Evolutionary conservation across 495 filamentous ascomycete genomes (phyloP).

Genomic region (Penicillium coprophilum): DNA sequence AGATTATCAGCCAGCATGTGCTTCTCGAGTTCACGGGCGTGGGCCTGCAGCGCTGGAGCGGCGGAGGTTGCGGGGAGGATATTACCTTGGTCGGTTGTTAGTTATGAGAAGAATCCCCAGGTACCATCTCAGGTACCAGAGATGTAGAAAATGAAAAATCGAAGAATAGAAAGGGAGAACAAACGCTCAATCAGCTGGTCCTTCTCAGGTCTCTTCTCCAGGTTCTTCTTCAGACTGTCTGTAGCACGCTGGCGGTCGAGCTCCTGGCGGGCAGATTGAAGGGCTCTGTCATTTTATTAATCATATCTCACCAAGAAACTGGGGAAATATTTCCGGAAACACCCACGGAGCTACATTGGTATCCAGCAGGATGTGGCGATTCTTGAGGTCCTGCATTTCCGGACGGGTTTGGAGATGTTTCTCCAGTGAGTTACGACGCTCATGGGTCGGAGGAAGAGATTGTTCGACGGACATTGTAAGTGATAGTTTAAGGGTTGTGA

Average conservation of each 20-base stretch:
- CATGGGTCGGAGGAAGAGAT: slow-evolving; percentile 47
- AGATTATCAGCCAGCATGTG: slow-evolving; percentile 82
- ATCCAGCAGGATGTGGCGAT: slow-evolving; percentile 70
- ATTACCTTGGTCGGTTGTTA: slow-evolving; percentile 54
- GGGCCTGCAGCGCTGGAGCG: slow-evolving; percentile 70
- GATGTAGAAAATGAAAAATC: background rate
- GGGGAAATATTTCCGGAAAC: background rate
- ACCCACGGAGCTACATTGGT: slow-evolving; percentile 66
- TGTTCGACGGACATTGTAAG: slow-evolving; percentile 40
- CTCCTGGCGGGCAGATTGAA: slow-evolving; percentile 61
- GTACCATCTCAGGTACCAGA: background rate
- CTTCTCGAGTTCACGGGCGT: slow-evolving; percentile 77
- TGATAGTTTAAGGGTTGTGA: slow-evolving; percentile 4
- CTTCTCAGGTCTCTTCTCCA: slow-evolving; percentile 62
- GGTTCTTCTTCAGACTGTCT: slow-evolving; percentile 65
- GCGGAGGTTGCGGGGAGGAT: slow-evolving; percentile 70
- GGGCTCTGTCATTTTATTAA: slow-evolving; percentile 40
- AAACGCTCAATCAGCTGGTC: slow-evolving; percentile 72
- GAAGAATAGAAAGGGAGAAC: slow-evolving; percentile 16
- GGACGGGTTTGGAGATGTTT: slow-evolving; percentile 79
- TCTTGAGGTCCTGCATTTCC: slow-evolving; percentile 75
- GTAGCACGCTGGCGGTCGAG: slow-evolving; percentile 64
- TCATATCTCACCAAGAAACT: background rate
- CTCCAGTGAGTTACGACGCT: slow-evolving; percentile 85
- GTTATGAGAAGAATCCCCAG: background rate